Evolutionary conservation across 148 eudicot genomes (phyloP), one percentile per base, ranked within the genome.

Genomic region (Simmondsia chinensis): DNA sequence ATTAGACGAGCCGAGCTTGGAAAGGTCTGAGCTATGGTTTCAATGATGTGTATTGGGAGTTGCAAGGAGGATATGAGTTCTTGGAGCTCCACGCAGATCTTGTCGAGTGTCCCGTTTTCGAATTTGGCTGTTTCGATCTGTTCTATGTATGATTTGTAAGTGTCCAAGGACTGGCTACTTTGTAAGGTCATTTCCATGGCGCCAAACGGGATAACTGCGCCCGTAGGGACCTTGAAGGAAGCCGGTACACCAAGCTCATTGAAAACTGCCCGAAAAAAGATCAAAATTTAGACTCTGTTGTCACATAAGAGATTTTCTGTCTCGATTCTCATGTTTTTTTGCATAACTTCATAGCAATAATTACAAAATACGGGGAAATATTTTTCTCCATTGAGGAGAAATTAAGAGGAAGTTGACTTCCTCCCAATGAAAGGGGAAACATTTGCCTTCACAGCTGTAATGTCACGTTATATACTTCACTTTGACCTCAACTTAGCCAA

Each of bases 221-320:
- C 97, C 13, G 60, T 53, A 20, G 97, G 97, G 24, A 74, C 95
- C 28, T 72, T 72, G 26, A 89, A 89, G 7, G 94, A 69, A 52
- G 95, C 93, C 22, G 95, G 97, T 40, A 85, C 93, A 36, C 97
- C 97, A 21, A 58, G 76, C 29, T 89, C 94, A 51, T 64, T 89
- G 63, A 50, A 58, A 51, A 81, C 97, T 89, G 79, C 54, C 56
- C 54, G 29, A 10, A n/a, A 23, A 20, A 23, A 50, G 39, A 15
- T n/a, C n/a, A n/a, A n/a, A n/a, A n/a, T n/a, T n/a, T n/a, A n/a
- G n/a, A n/a, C n/a, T n/a, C n/a, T n/a, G n/a, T n/a, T n/a, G n/a
- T n/a, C n/a, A n/a, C n/a, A n/a, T n/a, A n/a, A n/a, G n/a, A n/a
- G n/a, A n/a, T n/a, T n/a, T n/a, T n/a, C n/a, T n/a, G n/a, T n/a